phyloP scores from a whole-genome alignment of 306 rosid genomes.

The Cicer bijugum region DNA sequence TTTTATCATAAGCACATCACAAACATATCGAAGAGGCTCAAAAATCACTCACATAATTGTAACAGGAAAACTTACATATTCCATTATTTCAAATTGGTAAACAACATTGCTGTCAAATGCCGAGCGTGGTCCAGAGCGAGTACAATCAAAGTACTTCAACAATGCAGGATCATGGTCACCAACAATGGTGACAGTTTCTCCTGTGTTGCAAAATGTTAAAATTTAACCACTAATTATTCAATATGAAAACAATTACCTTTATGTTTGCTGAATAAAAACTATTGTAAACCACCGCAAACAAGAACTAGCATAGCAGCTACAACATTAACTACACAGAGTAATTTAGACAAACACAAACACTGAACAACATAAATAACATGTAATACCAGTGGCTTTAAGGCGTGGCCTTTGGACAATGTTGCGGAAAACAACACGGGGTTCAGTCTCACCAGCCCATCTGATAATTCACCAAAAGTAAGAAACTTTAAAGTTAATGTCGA shows the following conservation, averaged over 20 bases:
- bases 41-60: conserved; percentile 23
- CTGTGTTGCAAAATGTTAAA: conserved; percentile 45
- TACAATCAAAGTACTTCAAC: conserved; percentile 79
- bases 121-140: conserved; percentile 60
- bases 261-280: conserved; percentile 23
- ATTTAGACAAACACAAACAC: conserved; percentile 33
- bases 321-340: conserved; percentile 7
- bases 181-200: conserved; percentile 88
- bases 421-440: conserved; percentile 95
- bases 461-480: conserved; percentile 42
- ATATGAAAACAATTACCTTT: conserved; percentile 1
- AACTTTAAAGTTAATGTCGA: conserved; percentile 35
- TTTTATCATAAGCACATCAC: conserved; percentile 22
- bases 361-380: neutral
- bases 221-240: conserved; percentile 10
- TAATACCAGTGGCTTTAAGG: conserved; percentile 76
- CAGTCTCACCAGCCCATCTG: conserved; percentile 95
- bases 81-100: conserved; percentile 92
- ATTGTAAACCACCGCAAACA: conserved; percentile 25
- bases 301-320: neutral
- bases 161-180: conserved; percentile 87
- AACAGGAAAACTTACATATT: conserved; percentile 71
- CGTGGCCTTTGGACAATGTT: conserved; percentile 99
- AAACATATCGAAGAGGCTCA: conserved; percentile 26
- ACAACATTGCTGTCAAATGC: conserved; percentile 62